phyloP scores from a whole-genome alignment of 2,329 filamentous ascomycete species.

The Claviceps maximensis region DNA sequence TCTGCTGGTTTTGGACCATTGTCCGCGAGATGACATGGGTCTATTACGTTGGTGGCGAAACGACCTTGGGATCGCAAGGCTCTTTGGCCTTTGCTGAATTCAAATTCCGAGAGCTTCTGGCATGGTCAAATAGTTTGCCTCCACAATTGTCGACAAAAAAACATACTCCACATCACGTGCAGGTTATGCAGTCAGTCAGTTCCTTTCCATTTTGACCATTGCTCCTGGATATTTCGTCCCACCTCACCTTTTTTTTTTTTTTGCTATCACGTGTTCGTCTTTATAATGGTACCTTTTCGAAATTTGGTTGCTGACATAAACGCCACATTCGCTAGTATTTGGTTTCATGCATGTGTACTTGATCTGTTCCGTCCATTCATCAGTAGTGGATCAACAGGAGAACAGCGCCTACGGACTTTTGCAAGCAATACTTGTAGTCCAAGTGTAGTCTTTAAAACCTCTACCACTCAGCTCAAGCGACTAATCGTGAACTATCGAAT shows the following conservation, averaged over 20 bases:
- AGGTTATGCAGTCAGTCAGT: conserved; percentile 9
- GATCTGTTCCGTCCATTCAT: conserved; percentile 16
- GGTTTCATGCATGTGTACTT: conserved; percentile 11
- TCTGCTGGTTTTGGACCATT: conserved; percentile 22
- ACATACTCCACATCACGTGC: conserved; percentile 16
- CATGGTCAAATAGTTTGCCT: conserved; percentile 18
- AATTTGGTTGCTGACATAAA: neutral
- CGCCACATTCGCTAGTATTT: conserved; percentile 6
- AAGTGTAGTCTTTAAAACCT: conserved; percentile 16
- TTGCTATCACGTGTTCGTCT: no score
- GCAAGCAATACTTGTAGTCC: conserved; percentile 11
- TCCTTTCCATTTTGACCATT: neutral
- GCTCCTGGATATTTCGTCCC: no score
- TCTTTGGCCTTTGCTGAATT: conserved; percentile 15
- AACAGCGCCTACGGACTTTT: conserved; percentile 14
- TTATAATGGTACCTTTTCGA: neutral
- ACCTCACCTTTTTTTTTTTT: neutral
- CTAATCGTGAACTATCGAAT: conserved; percentile 21
- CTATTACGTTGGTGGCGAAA: conserved; percentile 12
- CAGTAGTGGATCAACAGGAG: neutral
- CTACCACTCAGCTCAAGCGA: conserved; percentile 22
- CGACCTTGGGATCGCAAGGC: conserved; percentile 1
- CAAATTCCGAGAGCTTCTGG: conserved; percentile 20
- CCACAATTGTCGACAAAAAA: conserved; percentile 9
- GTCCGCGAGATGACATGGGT: conserved; percentile 14